Conservation (phyloP, 192 early-diverging fungal species). For the Coemansia sp. region DNA sequence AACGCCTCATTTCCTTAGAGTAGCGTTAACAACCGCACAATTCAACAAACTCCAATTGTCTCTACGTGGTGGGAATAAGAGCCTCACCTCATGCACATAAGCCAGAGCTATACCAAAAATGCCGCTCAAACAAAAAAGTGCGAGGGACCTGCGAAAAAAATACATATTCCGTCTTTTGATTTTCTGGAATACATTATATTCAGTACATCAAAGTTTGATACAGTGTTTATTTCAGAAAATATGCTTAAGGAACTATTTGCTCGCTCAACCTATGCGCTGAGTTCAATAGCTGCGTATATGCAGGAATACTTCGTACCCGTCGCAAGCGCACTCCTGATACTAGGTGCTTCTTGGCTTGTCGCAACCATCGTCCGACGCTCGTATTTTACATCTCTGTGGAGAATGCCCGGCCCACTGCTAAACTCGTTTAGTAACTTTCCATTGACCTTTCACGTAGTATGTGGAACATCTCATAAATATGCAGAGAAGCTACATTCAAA, state of each 20-base stretch:
- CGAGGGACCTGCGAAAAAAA: too few species aligned
- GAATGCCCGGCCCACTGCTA: constrained; percentile 30
- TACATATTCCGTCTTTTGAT: too few species aligned
- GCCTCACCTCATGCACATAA: too few species aligned
- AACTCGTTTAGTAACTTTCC: constrained; percentile 27
- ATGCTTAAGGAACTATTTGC: background rate
- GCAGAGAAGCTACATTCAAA: constrained; percentile 18
- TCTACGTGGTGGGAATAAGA: too few species aligned
- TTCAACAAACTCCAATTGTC: too few species aligned
- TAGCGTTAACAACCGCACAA: too few species aligned
- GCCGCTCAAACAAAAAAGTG: too few species aligned
- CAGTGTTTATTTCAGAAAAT: background rate
- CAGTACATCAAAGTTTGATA: too few species aligned
- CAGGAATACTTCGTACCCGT: background rate
- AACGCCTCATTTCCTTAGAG: too few species aligned
- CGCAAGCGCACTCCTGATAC: background rate
- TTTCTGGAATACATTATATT: too few species aligned
- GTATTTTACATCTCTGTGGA: constrained; percentile 12
- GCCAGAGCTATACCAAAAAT: too few species aligned
- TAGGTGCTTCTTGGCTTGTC: background rate
- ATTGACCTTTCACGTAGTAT: constrained; percentile 7
- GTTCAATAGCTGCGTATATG: background rate
- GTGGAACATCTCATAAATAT: constrained; percentile 29
- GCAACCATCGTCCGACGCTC: background rate
- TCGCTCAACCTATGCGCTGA: background rate